phyloP scores from a whole-genome alignment of 345 rosid genomes.

The Heritiera littoralis region DNA sequence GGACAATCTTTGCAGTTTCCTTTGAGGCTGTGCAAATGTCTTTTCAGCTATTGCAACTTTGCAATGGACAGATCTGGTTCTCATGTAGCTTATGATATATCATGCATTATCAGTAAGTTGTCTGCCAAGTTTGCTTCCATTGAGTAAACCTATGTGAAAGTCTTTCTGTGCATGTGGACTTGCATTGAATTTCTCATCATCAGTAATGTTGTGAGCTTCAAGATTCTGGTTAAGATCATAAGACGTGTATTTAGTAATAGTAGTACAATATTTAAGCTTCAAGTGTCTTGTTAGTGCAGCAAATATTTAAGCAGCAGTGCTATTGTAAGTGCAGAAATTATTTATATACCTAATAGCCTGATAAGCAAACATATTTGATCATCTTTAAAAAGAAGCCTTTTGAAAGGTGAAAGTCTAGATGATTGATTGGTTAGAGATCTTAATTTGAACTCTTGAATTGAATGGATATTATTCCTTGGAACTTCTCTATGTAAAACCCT shows the following conservation, averaged over 20 bases:
- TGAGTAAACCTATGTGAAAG: not conserved
- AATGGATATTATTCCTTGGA: not conserved
- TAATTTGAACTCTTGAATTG: conserved; percentile 1
- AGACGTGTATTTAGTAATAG: not conserved
- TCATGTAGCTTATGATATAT: conserved; percentile 66
- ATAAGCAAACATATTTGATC: not conserved
- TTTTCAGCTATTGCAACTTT: conserved; percentile 55
- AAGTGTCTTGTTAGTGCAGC: not conserved
- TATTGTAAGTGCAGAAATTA: not conserved
- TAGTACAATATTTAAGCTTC: not conserved
- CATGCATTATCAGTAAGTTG: not conserved
- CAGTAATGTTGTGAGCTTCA: not conserved
- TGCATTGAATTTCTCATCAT: not conserved
- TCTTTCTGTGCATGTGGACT: not conserved
- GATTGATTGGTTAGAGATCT: not conserved
- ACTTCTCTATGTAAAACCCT: not conserved
- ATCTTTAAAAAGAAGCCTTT: not conserved
- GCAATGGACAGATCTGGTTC: conserved; percentile 96
- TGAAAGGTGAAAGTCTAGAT: not conserved
- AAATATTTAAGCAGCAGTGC: not conserved
- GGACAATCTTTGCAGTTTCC: conserved; percentile 80
- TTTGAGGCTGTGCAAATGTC: conserved; percentile 53
- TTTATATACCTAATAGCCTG: not conserved
- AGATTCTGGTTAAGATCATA: not conserved
- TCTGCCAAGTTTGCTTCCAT: not conserved